Percentiles rank a stretch among this genome's conserved stretches.
Conservation (phyloP, 73 alveolate genomes). For the Tetrahymena borealis region DNA sequence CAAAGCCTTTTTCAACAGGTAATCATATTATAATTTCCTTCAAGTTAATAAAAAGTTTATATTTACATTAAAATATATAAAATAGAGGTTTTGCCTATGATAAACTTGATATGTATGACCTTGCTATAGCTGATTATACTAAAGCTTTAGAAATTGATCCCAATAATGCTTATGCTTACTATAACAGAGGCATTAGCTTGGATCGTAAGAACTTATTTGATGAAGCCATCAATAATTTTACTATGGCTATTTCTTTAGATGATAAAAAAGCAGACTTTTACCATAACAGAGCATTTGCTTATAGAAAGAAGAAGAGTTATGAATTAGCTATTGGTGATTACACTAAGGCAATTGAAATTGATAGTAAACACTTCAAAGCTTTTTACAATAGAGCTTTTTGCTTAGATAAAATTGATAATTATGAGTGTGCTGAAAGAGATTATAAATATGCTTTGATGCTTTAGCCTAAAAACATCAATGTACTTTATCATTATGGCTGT, state of each 20-base stretch:
- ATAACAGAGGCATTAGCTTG: constrained; percentile 91
- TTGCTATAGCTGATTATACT: constrained; percentile 86
- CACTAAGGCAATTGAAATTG: constrained; percentile 78
- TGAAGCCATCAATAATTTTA: constrained; percentile 85
- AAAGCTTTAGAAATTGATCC: constrained; percentile 93
- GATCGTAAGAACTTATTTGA: constrained; percentile 90
- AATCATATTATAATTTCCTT: neutral
- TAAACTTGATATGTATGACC: constrained; percentile 85
- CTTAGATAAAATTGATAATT: constrained; percentile 86
- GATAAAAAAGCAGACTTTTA: constrained; percentile 94
- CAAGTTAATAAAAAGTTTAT: neutral
- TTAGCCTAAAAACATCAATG: constrained; percentile 77
- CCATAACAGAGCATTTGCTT: constrained; percentile 95
- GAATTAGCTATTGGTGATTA: constrained; percentile 86
- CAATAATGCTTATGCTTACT: constrained; percentile 91
- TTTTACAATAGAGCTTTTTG: constrained; percentile 95
- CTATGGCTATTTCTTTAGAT: constrained; percentile 87
- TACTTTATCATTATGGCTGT: constrained; percentile 89
- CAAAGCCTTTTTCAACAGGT: constrained; percentile 64
- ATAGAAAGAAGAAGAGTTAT: constrained; percentile 81
- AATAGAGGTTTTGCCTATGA: constrained; percentile 96
- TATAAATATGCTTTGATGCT: constrained; percentile 69
- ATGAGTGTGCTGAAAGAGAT: constrained; percentile 90
- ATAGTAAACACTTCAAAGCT: constrained; percentile 88
- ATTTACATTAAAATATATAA: neutral